phyloP scores from a whole-genome alignment of 768 basidiomycete genomes.

The Rickenella mellea region DNA sequence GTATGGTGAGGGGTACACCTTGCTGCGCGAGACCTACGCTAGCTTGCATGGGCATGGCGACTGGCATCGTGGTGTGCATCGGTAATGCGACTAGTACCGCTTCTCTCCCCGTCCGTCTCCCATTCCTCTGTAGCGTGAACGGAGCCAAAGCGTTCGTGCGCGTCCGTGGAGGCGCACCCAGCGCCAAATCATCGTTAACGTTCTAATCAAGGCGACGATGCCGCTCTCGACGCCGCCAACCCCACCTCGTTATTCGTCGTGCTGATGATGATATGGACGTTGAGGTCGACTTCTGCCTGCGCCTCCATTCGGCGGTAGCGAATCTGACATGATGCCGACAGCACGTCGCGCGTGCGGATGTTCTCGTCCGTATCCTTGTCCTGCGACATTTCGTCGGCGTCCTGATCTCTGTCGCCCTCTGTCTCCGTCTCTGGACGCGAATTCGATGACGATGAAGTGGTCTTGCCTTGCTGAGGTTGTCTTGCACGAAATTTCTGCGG shows the following conservation, averaged over 20 bases:
- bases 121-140: conserved; percentile 25
- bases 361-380: conserved; percentile 17
- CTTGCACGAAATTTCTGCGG: too few relatives aligned
- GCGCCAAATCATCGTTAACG: conserved; percentile 77
- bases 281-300: conserved; percentile 30
- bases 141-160: too few relatives aligned
- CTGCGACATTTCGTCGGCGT: conserved; percentile 30
- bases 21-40: conserved; percentile 9
- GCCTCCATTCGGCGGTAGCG: conserved; percentile 18
- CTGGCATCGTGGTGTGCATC: conserved; percentile 11
- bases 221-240: conserved; percentile 62
- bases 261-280: conserved; percentile 45
- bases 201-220: conserved; percentile 67
- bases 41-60: conserved; percentile 6
- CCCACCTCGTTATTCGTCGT: too few relatives aligned
- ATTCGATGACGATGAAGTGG: conserved; percentile 28
- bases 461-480: too few relatives aligned
- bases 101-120: too few relatives aligned
- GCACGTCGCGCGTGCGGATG: conserved; percentile 27
- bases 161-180: conserved; percentile 88
- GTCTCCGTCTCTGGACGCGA: conserved; percentile 67
- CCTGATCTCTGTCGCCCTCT: conserved; percentile 65
- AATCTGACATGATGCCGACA: conserved; percentile 39
- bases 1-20: too few relatives aligned
- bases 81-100: too few relatives aligned